phyloP scores from a whole-genome alignment of 2,329 filamentous ascomycete species.

The Ceratocystiopsis sp. region DNA sequence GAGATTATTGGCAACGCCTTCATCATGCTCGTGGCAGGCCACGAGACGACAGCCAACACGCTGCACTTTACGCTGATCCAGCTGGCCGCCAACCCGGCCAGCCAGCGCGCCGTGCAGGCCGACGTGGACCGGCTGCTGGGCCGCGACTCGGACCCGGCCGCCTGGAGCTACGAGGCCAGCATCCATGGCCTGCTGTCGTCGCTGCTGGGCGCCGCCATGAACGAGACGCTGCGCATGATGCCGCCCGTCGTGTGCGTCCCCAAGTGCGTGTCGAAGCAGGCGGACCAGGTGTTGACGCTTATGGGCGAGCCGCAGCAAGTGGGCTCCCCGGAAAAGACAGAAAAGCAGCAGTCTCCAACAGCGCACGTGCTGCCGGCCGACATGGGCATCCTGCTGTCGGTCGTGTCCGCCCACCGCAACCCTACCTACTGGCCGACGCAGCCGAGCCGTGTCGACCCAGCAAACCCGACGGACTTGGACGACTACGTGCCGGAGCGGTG shows the following conservation, averaged over 20 bases:
- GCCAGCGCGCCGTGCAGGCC: conserved; percentile 48
- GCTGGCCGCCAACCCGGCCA: conserved; percentile 46
- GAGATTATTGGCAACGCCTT: conserved; percentile 62
- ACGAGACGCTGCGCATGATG: conserved; percentile 58
- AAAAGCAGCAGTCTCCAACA: conserved; percentile 30
- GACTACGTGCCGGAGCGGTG: conserved; percentile 59
- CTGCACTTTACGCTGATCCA: conserved; percentile 54
- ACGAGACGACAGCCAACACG: conserved; percentile 65
- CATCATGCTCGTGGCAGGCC: conserved; percentile 53
- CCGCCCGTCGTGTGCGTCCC: conserved; percentile 57
- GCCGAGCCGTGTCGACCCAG: too few species aligned
- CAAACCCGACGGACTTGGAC: conserved; percentile 34
- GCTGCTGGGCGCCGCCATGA: conserved; percentile 58
- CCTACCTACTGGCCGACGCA: conserved; percentile 52
- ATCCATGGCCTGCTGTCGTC: conserved; percentile 49
- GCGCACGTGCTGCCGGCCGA: conserved; percentile 39
- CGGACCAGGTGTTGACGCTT: conserved; percentile 41
- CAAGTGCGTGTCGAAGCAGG: conserved; percentile 36
- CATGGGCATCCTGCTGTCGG: conserved; percentile 37
- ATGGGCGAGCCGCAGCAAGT: conserved; percentile 8
- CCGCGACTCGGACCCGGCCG: conserved; percentile 30
- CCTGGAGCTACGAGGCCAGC: conserved; percentile 55
- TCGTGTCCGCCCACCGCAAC: conserved; percentile 44
- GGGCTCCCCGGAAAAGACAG: neutral
- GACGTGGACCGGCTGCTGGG: conserved; percentile 52